These are phyloP conservation scores for Microstegium vimineum DNA, from an alignment of 176 grass and related monocot species.

Conservation along the genomic window DNA sequence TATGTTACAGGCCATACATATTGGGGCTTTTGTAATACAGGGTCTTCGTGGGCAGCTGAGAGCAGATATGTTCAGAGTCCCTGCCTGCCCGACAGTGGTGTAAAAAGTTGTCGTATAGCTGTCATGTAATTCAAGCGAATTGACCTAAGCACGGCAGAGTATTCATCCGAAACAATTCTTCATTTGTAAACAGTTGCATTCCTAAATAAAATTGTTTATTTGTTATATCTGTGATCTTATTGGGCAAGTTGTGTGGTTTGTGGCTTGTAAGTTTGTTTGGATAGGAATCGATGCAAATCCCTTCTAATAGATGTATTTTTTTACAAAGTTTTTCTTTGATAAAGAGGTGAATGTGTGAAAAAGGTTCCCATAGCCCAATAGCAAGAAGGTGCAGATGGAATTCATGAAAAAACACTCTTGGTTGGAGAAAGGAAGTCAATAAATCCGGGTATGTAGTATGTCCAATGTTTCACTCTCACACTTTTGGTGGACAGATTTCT, in stretches of 20 bases:
- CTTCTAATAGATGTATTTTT: not conserved
- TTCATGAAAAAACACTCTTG: not conserved
- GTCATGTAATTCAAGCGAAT: slow-evolving; percentile 7
- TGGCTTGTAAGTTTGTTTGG: not conserved
- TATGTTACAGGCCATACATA: not conserved
- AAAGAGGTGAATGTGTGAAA: not conserved
- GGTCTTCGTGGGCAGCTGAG: not conserved
- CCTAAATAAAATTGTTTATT: not conserved
- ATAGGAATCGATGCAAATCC: not conserved
- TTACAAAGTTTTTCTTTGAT: no score
- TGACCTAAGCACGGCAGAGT: not conserved
- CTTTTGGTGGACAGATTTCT: not conserved
- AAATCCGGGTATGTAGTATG: not conserved
- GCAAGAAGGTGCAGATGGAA: not conserved
- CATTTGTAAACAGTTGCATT: not conserved
- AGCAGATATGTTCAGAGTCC: not conserved
- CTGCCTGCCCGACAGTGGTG: not conserved
- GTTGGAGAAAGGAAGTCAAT: not conserved
- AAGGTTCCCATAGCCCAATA: not conserved
- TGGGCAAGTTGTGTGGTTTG: not conserved
- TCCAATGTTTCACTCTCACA: not conserved
- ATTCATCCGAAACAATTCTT: not conserved
- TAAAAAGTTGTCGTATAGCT: not conserved
- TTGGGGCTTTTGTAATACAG: not conserved
- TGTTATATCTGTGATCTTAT: not conserved